Percentiles rank a stretch among this genome's conserved stretches.
These are phyloP conservation scores for Neopestalotiopsis sp. DNA, from an alignment of 2,329 filamentous ascomycete species.

Conservation along the genomic window DNA sequence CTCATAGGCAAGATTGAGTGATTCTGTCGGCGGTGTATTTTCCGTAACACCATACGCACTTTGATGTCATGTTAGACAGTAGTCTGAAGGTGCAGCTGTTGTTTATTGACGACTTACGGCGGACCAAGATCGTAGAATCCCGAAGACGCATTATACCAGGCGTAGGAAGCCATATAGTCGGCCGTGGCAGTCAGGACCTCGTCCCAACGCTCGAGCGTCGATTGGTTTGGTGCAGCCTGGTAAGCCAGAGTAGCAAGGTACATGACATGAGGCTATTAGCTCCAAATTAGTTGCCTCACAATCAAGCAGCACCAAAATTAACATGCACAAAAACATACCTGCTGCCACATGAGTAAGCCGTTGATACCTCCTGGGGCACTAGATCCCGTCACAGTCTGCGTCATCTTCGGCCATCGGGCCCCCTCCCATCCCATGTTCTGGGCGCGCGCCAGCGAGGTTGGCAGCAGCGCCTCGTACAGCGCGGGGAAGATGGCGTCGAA, in stretches of 20 bases:
- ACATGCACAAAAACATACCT: conserved; percentile 21
- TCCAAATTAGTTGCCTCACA: not conserved
- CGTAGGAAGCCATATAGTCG: conserved; percentile 38
- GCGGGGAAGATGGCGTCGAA: conserved; percentile 43
- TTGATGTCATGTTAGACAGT: not conserved
- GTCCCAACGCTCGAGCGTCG: conserved; percentile 33
- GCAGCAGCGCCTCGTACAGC: conserved; percentile 39
- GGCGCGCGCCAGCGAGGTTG: conserved; percentile 36
- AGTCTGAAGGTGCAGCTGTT: not conserved
- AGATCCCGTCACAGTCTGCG: conserved; percentile 46
- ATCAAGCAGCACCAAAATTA: no score
- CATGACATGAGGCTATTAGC: conserved; percentile 48
- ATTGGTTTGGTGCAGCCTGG: conserved; percentile 29
- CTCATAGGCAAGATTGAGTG: conserved; percentile 55
- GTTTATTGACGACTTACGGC: conserved; percentile 32
- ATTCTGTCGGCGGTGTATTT: conserved; percentile 52
- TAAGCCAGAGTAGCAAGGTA: conserved; percentile 35
- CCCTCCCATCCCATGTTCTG: conserved; percentile 39
- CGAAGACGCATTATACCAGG: conserved; percentile 35
- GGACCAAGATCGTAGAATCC: conserved; percentile 48
- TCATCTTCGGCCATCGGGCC: conserved; percentile 54
- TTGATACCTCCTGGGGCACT: conserved; percentile 57
- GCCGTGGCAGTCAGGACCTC: conserved; percentile 32
- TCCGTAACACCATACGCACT: conserved; percentile 54
- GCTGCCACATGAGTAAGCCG: conserved; percentile 56